phyloP scores from a whole-genome alignment of 2,329 filamentous ascomycete species.

The Thermomyces lanuginosus region DNA sequence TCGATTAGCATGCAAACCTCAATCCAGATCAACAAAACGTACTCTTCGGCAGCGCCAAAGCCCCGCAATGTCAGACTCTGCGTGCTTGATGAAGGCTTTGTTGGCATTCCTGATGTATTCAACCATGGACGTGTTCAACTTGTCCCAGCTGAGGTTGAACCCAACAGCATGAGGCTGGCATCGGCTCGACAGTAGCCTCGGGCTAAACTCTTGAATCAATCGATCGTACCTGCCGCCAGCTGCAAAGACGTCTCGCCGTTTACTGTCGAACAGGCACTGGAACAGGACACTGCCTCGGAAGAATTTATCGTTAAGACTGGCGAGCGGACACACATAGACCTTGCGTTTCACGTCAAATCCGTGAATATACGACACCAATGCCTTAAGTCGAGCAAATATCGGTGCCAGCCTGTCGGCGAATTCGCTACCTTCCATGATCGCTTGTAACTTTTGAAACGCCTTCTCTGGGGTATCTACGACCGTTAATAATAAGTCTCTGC shows the following conservation, averaged over 20 bases:
- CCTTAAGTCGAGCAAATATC: slow-evolving; percentile 60
- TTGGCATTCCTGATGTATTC: slow-evolving; percentile 34
- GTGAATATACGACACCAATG: slow-evolving; percentile 61
- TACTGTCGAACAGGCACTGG: slow-evolving; percentile 77
- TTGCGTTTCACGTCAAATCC: slow-evolving; percentile 59
- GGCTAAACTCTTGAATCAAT: slow-evolving; percentile 68
- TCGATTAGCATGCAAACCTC: slow-evolving; percentile 5
- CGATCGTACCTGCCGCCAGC: slow-evolving; percentile 88
- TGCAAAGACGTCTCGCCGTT: slow-evolving; percentile 66
- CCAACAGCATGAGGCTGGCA: slow-evolving; percentile 70
- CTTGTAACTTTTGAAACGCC: slow-evolving; percentile 45
- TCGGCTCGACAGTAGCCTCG: slow-evolving; percentile 46
- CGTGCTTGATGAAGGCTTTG: slow-evolving; percentile 49
- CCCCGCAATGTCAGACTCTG: slow-evolving; percentile 44
- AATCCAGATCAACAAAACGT: slow-evolving; percentile 18
- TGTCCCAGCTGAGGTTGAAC: slow-evolving; percentile 80
- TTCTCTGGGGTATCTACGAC: slow-evolving; percentile 49
- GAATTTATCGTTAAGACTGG: slow-evolving; percentile 80
- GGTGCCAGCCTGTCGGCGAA: slow-evolving; percentile 36
- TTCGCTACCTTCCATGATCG: slow-evolving; percentile 38
- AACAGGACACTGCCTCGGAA: slow-evolving; percentile 77
- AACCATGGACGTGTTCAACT: slow-evolving; percentile 48
- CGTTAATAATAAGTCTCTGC: not conserved
- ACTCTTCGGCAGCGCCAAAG: slow-evolving; percentile 49
- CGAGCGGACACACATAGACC: slow-evolving; percentile 69